Conservation (phyloP, 768 basidiomycete genomes). For the Boletellus sp. region DNA sequence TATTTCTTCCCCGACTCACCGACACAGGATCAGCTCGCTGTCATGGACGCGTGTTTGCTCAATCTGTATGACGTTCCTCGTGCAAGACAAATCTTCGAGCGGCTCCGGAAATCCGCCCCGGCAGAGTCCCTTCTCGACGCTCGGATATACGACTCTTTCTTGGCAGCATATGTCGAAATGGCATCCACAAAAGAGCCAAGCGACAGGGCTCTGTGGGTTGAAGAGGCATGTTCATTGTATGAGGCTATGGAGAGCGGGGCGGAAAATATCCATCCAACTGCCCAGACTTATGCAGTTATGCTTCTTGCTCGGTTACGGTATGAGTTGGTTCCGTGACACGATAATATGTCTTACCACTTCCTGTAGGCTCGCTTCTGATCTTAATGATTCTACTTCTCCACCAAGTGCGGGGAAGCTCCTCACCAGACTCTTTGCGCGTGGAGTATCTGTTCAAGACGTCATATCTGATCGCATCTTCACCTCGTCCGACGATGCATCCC, state of each 20-base stretch:
- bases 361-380: slow-evolving; percentile 39
- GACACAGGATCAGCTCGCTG: slow-evolving; percentile 65
- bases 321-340: slow-evolving; percentile 12
- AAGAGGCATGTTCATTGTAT: slow-evolving; percentile 60
- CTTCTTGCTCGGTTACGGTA: slow-evolving; percentile 56
- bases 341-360: slow-evolving; percentile 10
- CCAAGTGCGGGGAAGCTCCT: slow-evolving; percentile 35
- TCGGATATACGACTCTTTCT: slow-evolving; percentile 59
- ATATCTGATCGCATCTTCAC: slow-evolving; percentile 56
- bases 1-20: slow-evolving; percentile 61
- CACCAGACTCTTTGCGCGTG: slow-evolving; percentile 42
- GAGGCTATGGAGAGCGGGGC: slow-evolving; percentile 47
- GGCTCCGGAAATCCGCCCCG: slow-evolving; percentile 44
- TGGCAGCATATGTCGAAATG: slow-evolving; percentile 62
- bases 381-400: slow-evolving; percentile 14
- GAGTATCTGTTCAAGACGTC: slow-evolving; percentile 48
- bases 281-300: slow-evolving; percentile 67
- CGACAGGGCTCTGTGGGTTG: slow-evolving; percentile 53
- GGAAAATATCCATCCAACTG: slow-evolving; percentile 48
- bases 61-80: slow-evolving; percentile 72
- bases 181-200: slow-evolving; percentile 44
- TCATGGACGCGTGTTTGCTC: slow-evolving; percentile 82
- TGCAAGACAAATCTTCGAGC: slow-evolving; percentile 69
- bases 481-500: slow-evolving; percentile 51
- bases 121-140: slow-evolving; percentile 46